Percentiles rank a stretch among this genome's conserved stretches.
phyloP scores from a whole-genome alignment of 164 flowering plant species.

The Magnolia kwangsiensis region DNA sequence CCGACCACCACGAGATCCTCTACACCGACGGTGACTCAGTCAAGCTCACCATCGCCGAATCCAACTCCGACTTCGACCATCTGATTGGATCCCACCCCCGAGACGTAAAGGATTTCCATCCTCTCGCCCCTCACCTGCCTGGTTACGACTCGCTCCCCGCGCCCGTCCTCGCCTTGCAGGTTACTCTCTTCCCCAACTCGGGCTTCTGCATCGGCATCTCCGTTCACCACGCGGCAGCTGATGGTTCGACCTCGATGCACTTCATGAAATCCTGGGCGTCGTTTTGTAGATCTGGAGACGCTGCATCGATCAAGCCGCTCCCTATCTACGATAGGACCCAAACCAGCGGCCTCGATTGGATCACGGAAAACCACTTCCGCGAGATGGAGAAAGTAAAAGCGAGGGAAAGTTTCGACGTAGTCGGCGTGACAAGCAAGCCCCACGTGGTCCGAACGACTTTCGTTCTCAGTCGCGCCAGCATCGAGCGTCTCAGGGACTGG shows the following conservation, averaged over 20 bases:
- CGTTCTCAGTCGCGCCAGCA: not conserved
- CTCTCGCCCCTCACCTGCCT: slow-evolving; percentile 6
- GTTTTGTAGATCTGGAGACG: slow-evolving; percentile 5
- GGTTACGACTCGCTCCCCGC: not conserved
- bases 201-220: slow-evolving; percentile 18
- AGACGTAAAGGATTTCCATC: not conserved
- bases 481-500: slow-evolving; percentile 6
- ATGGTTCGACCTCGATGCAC: slow-evolving; percentile 2
- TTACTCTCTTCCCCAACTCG: slow-evolving; percentile 16
- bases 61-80: slow-evolving; percentile 5
- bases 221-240: slow-evolving; percentile 9
- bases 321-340: slow-evolving; percentile 9
- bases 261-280: slow-evolving; percentile 24
- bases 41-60: slow-evolving; percentile 13
- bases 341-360: not conserved
- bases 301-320: not conserved
- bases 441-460: slow-evolving; percentile 5
- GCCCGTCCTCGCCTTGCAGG: slow-evolving; percentile 18
- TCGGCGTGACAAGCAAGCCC: not conserved
- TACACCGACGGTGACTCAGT: slow-evolving; percentile 29
- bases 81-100: not conserved
- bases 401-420: not conserved
- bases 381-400: not conserved
- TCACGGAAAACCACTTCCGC: not conserved
- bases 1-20: slow-evolving; percentile 19